phyloP scores from a whole-genome alignment of 2,329 filamentous ascomycete genomes.

The Cladobotryum protrusum region DNA sequence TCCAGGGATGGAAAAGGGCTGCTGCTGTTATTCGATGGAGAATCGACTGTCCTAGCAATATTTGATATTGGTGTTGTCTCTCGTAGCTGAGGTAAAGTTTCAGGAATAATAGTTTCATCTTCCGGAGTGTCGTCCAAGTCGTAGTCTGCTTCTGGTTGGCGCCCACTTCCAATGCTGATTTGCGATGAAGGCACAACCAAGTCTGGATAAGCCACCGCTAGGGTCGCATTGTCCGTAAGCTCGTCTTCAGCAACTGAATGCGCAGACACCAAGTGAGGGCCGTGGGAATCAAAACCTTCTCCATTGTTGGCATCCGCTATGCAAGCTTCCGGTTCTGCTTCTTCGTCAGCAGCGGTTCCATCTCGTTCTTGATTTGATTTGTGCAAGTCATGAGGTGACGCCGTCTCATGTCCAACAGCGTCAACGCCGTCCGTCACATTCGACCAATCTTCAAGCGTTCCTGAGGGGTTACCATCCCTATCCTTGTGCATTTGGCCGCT shows the following conservation, averaged over 20 bases:
- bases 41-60: slow-evolving; percentile 3
- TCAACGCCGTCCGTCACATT: not conserved
- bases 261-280: slow-evolving; percentile 5
- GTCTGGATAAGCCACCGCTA: slow-evolving; percentile 8
- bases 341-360: slow-evolving; percentile 14
- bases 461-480: slow-evolving; percentile 1
- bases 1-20: slow-evolving; percentile 30
- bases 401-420: not conserved
- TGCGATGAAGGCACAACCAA: slow-evolving; percentile 18
- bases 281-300: not conserved
- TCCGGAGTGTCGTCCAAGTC: slow-evolving; percentile 26
- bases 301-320: slow-evolving; percentile 9
- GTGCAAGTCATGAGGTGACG: not conserved
- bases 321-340: slow-evolving; percentile 12
- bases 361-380: not conserved
- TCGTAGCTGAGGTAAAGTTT: slow-evolving; percentile 15
- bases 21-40: slow-evolving; percentile 19
- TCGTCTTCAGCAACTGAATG: not conserved
- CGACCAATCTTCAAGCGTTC: slow-evolving; percentile 1
- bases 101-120: slow-evolving; percentile 18
- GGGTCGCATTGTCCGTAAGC: not conserved
- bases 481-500: slow-evolving; percentile 13
- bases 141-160: slow-evolving; percentile 42
- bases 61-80: slow-evolving; percentile 10
- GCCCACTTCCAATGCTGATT: slow-evolving; percentile 41